Base-by-base conservation (phyloP, 257 asterid genomes). In the Misopates orontium region DNA sequence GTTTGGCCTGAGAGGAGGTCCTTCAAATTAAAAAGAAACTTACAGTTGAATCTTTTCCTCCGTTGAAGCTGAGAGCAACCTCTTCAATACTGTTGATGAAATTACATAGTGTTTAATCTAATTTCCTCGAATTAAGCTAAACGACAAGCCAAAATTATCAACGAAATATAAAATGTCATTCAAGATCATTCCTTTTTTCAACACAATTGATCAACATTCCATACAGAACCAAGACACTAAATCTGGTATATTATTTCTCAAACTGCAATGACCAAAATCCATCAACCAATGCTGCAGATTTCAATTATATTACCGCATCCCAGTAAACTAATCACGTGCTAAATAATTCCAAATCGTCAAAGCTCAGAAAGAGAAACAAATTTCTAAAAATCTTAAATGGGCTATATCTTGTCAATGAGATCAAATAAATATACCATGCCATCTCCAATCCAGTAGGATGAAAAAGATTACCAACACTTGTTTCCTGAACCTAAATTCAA, bases 31-130 rank as follows among this genome's bases (percentile, higher is more conserved):
- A 4, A 31, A 70, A 41, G 60, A 55, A 73, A 77, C 98, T 80
- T 78, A 89, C 96, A 36, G 98, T 92, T 28, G 98, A 92, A 84
- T 89, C 97, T 76, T 92, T 92, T 76, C 98, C 98, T 40, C 97
- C 98, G 54, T 92, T 92, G 74, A 92, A 92, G 88, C 98, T 92
- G 75, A 92, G 77, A 18, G 96, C 98, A 64, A 92, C 89, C 81
- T 87, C 97, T 77, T 87, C 89, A 56, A 85, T 70, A 63, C 98
- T 92, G 96, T 53, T 49, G 42, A 63, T 64, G 47, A 20, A 66
- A 72, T 45, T 11, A 62, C 47, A 54, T 44, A 72, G 74, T 18
- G 58, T 19, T 69, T 45, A 62, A 45, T 24, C 32, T 55, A 28
- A 53, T 25, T 42, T 41, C 47, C 53, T 28, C 20, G 21, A 55